A percentile compares a stretch with the other conserved stretches of the same genome.
Conservation (phyloP, 1,284 basidiomycete species). For the Mycena sp. region DNA sequence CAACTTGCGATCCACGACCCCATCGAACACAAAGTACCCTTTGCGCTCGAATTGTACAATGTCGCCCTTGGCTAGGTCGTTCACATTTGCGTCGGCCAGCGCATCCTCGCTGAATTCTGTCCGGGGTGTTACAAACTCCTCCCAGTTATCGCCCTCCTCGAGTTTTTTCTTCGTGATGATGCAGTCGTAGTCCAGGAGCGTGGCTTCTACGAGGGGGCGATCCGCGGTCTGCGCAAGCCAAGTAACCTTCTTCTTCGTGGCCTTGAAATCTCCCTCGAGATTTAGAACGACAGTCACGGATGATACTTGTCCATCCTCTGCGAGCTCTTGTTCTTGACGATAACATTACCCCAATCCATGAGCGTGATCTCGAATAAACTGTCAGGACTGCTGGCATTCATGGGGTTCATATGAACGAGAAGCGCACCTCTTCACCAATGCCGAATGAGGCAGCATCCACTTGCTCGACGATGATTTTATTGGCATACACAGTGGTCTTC, state of each 20-base stretch:
- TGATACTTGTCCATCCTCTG: constrained; percentile 71
- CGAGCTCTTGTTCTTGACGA: constrained; percentile 77
- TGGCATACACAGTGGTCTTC: constrained; percentile 89
- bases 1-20: constrained; percentile 57
- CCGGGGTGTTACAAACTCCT: constrained; percentile 88
- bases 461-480: constrained; percentile 88
- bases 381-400: no score
- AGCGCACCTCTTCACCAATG: constrained; percentile 87
- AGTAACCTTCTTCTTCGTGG: constrained; percentile 96
- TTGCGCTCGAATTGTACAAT: constrained; percentile 98
- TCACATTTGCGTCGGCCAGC: constrained; percentile 83
- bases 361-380: constrained; percentile 97
- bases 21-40: constrained; percentile 93
- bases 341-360: constrained; percentile 99
- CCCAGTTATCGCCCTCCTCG: constrained; percentile 92
- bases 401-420: background rate
- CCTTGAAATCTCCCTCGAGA: constrained; percentile 96
- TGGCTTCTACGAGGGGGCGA: constrained; percentile 69
- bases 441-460: constrained; percentile 90
- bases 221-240: constrained; percentile 83
- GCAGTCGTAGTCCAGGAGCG: constrained; percentile 95
- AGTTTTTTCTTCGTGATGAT: constrained; percentile 99
- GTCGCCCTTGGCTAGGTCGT: constrained; percentile 78
- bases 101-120: constrained; percentile 90
- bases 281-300: constrained; percentile 85